Percentiles rank a stretch among this genome's conserved stretches.
Evolutionary conservation across 495 filamentous ascomycete genomes (phyloP).

Genomic region (Pseudomonodictys pantanalensis): DNA sequence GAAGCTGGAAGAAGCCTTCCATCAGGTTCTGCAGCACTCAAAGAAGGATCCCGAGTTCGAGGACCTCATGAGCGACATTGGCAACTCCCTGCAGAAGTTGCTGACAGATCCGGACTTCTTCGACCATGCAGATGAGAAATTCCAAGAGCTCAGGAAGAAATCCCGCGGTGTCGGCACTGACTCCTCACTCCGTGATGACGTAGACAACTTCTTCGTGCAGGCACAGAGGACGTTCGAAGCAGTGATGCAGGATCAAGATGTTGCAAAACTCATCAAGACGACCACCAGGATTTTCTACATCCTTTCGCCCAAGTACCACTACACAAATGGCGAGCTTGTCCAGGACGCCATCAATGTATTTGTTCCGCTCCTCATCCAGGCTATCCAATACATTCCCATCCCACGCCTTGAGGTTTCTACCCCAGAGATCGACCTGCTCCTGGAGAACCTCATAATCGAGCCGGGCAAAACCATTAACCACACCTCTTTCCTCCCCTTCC

Average conservation of each 20-base stretch:
- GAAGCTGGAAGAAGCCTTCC: constrained; percentile 61
- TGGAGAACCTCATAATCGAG: constrained; percentile 89
- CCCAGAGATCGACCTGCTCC: constrained; percentile 76
- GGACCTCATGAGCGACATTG: constrained; percentile 65
- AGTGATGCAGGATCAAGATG: constrained; percentile 64
- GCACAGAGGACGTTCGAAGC: constrained; percentile 63
- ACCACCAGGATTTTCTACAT: constrained; percentile 62
- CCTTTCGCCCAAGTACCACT: constrained; percentile 57
- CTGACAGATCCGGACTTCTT: constrained; percentile 85
- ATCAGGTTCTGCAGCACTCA: constrained; percentile 68
- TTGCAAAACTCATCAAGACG: constrained; percentile 64
- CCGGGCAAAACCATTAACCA: constrained; percentile 81
- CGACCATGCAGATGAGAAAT: constrained; percentile 64
- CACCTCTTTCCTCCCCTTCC: constrained; percentile 85
- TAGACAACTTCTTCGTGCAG: constrained; percentile 71
- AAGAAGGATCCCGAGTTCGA: constrained; percentile 83
- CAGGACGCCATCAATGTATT: constrained; percentile 73
- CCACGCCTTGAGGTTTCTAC: constrained; percentile 80
- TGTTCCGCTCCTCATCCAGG: constrained; percentile 70
- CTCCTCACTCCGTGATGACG: constrained; percentile 65
- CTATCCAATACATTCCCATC: constrained; percentile 82
- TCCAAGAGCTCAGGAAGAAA: constrained; percentile 67
- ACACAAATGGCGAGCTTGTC: constrained; percentile 66
- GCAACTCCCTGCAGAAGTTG: constrained; percentile 70
- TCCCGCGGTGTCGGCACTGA: constrained; percentile 61